Evolutionary conservation across 768 basidiomycete genomes (phyloP).

Genomic region (Terana coerulea): DNA sequence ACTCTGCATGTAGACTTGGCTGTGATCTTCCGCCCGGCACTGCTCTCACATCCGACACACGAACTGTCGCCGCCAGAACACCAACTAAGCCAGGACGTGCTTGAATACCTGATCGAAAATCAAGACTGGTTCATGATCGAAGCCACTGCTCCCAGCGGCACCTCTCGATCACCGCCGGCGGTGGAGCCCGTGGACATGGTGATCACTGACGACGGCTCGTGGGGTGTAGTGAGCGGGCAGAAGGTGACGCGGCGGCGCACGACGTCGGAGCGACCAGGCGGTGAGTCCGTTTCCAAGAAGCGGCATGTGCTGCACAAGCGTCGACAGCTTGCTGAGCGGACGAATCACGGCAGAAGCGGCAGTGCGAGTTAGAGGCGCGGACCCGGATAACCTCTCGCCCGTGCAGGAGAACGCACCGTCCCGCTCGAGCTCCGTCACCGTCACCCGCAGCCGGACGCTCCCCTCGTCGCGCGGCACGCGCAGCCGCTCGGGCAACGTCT

Average conservation of each 20-base stretch:
- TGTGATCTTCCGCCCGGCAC: slow-evolving; percentile 93
- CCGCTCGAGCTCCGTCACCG: slow-evolving; percentile 31
- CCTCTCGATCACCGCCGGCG: slow-evolving; percentile 24
- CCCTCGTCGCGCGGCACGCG: slow-evolving; percentile 35
- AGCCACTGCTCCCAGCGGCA: slow-evolving; percentile 56
- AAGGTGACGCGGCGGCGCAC: slow-evolving; percentile 54
- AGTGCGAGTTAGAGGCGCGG: slow-evolving; percentile 23
- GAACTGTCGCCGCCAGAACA: slow-evolving; percentile 86
- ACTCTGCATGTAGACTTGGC: slow-evolving; percentile 70
- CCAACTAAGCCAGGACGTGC: slow-evolving; percentile 80
- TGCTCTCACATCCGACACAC: slow-evolving; percentile 86
- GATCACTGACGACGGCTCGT: slow-evolving; percentile 43
- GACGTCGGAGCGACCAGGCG: slow-evolving; percentile 40
- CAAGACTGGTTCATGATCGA: slow-evolving; percentile 95
- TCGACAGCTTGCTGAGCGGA: neutral
- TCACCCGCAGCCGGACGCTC: slow-evolving; percentile 63
- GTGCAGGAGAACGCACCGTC: slow-evolving; percentile 41
- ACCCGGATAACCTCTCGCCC: slow-evolving; percentile 39
- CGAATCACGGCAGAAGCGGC: slow-evolving; percentile 20
- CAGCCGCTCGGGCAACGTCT: slow-evolving; percentile 6
- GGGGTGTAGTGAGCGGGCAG: slow-evolving; percentile 24
- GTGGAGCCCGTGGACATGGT: slow-evolving; percentile 29
- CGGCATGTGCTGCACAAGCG: slow-evolving; percentile 1
- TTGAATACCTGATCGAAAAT: slow-evolving; percentile 95
- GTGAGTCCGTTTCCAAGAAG: slow-evolving; percentile 14